These are phyloP conservation scores for Russula sp. DNA, from an alignment of 768 basidiomycete species.

Conservation along the genomic window DNA sequence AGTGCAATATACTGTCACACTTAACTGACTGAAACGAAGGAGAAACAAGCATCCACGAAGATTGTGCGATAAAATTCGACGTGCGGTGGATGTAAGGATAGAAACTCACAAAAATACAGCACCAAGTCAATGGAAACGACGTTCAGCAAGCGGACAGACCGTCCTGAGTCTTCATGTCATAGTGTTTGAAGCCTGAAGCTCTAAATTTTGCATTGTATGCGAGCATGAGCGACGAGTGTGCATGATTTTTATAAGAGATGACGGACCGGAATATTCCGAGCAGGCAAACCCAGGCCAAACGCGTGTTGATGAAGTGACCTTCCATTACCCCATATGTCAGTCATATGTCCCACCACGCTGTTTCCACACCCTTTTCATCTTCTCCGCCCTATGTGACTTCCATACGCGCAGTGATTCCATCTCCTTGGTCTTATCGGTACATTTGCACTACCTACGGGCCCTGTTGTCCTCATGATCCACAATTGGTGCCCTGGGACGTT, in stretches of 20 bases:
- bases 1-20: background rate
- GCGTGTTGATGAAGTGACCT: slow-evolving; percentile 4
- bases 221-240: background rate
- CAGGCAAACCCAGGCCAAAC: no score
- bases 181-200: background rate
- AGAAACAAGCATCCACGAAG: background rate
- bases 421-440: background rate
- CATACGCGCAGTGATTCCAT: background rate
- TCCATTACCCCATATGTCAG: background rate
- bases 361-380: slow-evolving; percentile 6
- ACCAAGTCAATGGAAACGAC: background rate
- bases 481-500: background rate
- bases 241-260: background rate
- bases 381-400: background rate
- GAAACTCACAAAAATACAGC: background rate
- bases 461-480: background rate
- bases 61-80: background rate
- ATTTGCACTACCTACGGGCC: background rate
- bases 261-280: background rate
- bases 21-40: background rate
- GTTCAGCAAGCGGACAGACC: background rate
- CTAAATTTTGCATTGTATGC: background rate
- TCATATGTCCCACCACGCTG: slow-evolving; percentile 2
- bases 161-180: background rate
- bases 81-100: background rate